These are phyloP conservation scores for Penicillium dipodomyicola DNA, from an alignment of 495 filamentous ascomycete species.

Conservation along the genomic window DNA sequence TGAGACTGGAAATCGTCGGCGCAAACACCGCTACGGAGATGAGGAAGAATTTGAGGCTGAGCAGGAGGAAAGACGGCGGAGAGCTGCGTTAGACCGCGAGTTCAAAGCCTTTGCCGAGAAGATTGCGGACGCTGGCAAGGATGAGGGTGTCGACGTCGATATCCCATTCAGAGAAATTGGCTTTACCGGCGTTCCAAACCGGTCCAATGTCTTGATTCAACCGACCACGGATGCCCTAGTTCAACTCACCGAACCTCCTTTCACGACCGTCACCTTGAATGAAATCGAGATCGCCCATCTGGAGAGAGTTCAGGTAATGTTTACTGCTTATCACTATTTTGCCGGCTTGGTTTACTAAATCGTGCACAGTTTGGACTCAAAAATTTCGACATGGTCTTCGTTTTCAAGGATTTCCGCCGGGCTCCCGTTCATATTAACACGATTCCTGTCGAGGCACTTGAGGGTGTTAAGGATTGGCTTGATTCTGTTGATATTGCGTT, in stretches of 20 bases:
- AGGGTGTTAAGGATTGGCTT: conserved; percentile 97
- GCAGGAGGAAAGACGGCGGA: conserved; percentile 89
- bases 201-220: conserved; percentile 90
- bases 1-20: conserved; percentile 96
- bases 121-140: conserved; percentile 87
- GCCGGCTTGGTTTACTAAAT: conserved; percentile 16
- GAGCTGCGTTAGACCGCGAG: conserved; percentile 87
- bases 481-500: conserved; percentile 92
- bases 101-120: conserved; percentile 98
- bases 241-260: conserved; percentile 94
- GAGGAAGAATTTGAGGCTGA: conserved; percentile 99
- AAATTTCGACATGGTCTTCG: conserved; percentile 98
- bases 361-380: conserved; percentile 78
- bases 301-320: conserved; percentile 77
- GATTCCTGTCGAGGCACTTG: conserved; percentile 91
- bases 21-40: conserved; percentile 97
- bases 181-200: conserved; percentile 93
- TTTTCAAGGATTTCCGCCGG: conserved; percentile 93
- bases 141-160: conserved; percentile 82
- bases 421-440: conserved; percentile 93
- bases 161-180: conserved; percentile 95
- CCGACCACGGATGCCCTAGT: conserved; percentile 98
- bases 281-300: conserved; percentile 97
- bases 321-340: conserved; percentile 5
- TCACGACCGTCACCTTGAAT: conserved; percentile 88